Base-by-base conservation (phyloP, 106 monocot genomes). In the Amphibolis antarctica region DNA sequence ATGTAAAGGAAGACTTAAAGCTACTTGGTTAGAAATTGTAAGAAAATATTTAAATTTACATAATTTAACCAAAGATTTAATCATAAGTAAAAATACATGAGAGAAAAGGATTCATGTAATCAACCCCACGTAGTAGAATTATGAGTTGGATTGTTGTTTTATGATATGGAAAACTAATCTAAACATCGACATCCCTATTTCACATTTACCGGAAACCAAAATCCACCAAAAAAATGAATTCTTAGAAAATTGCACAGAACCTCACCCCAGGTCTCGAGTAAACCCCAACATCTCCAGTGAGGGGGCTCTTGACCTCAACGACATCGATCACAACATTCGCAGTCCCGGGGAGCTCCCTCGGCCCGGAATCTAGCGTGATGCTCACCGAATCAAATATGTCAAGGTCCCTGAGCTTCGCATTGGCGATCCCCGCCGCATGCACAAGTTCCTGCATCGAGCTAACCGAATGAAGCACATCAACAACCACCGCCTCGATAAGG, bases 381-480 rank as follows among this genome's bases (percentile, higher is more conserved):
- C 5, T 22, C 30, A 74, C 66, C 6, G 66, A 49, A 14, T 74
- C 74, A 17, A 74, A 74, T 17, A 74, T 53, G 15, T 74, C 74
- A 12, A 74, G 74, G 13, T 58, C 14, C 50, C 51, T 58, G 10
- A 74, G 74, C 51, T 27, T 54, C 5, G 58, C 74, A 55, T 66
- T 60, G 57, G 74, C 74, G 10, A 60, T 18, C 24, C 54, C 57
- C 9, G 74, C 66, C 3, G 60, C 74, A 46, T 49, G 66, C n/a
- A 74, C 28, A 14, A 74, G 66, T 31, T 74, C 74, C 42, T 74
- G 74, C 74, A 74, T 66, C 36, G 74, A 66, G 21, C 45, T 49
- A 15, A 46, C 74, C 13, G 60, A 59, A 21, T 51, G 28, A 42
- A 74, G 60, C 23, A 42, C 27, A 24, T 60, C 58, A 28, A 22